phyloP scores from a whole-genome alignment of 1,284 basidiomycete genomes.

The Cryptococcus wingfieldii region DNA sequence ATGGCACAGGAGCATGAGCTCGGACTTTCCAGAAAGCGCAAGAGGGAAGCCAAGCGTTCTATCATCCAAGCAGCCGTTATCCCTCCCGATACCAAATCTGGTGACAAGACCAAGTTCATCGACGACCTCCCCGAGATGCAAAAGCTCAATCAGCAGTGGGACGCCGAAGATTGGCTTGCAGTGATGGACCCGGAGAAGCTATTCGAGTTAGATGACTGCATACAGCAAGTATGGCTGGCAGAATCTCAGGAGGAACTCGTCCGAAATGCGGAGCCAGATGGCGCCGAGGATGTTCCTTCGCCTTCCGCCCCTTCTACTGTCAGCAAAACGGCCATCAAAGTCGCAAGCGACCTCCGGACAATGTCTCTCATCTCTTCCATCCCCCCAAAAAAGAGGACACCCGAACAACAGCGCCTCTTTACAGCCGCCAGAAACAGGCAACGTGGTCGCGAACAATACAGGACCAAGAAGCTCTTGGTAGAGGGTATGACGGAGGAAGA shows the following conservation, averaged over 20 bases:
- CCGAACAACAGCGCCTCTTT: conserved; percentile 13
- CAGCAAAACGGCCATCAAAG: conserved; percentile 1
- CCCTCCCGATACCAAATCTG: background rate
- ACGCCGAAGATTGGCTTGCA: conserved; percentile 12
- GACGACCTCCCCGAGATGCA: background rate
- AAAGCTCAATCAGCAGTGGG: conserved; percentile 9
- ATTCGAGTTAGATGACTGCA: background rate
- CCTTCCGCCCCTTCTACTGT: background rate
- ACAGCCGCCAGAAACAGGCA: conserved; percentile 17
- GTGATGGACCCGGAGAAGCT: conserved; percentile 9
- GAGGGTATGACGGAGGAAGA: conserved; percentile 24
- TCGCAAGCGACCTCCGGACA: conserved; percentile 19
- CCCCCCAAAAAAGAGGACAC: conserved; percentile 18
- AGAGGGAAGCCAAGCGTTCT: background rate
- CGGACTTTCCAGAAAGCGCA: background rate
- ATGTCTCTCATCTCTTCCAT: conserved; percentile 19
- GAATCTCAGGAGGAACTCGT: background rate
- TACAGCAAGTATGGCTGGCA: background rate
- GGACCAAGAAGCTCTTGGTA: conserved; percentile 18
- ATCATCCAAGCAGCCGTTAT: background rate
- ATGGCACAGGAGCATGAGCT: background rate
- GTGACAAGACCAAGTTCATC: background rate
- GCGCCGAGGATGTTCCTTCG: background rate
- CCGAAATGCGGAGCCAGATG: no score
- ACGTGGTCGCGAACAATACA: conserved; percentile 20